Base-by-base conservation (phyloP, 1,284 basidiomycete species). In the Irpex sp. region DNA sequence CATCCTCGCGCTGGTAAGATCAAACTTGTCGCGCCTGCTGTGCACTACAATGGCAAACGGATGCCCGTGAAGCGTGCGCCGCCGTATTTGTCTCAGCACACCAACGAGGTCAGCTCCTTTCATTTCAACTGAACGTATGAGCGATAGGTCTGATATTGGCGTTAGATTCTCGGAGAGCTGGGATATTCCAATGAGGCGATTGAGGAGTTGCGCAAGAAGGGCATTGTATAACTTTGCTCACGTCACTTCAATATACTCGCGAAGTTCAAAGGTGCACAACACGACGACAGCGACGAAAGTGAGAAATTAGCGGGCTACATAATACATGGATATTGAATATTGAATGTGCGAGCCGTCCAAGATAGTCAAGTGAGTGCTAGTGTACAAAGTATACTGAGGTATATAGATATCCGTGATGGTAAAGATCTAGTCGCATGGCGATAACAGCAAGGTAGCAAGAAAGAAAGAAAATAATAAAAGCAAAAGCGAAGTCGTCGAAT, bases 1-100 rank as follows among this genome's bases (percentile, higher is more conserved):
- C 73, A 76, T 59, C 71, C 74, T 6, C 68, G 72, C 21, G 73
- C 90, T 6, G 94, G 96, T 8, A 88, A 80, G 68, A 82, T 98
- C 73, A 94, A 93, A 74, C 79, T 98, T 61, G 90, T 94, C 3
- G 87, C 87, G 1, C 93, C 95, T 2, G 87, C 95, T 0, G 93
- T 97, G 42, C 80, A 83, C 16, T 98, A 96, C 77, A 93, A 96
- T 68, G 93, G 93, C 3, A 78, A 84, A 69, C 87, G 88, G 74
- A 90, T 90, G 85, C 81, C 85, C 53, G 81, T 94, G 33, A 82
- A 78, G 57, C 80, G 85, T 58, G 84, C 93, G 9, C 94, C 94
- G 2, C 94, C 93, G 5, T 94, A 87, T 81, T 78, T 93, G 21
- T 92, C 90, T 56, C 83, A 94, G 68, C 93, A 94, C 73, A 94